phyloP scores from a whole-genome alignment of 306 rosid species.

The Begonia masoniana region DNA sequence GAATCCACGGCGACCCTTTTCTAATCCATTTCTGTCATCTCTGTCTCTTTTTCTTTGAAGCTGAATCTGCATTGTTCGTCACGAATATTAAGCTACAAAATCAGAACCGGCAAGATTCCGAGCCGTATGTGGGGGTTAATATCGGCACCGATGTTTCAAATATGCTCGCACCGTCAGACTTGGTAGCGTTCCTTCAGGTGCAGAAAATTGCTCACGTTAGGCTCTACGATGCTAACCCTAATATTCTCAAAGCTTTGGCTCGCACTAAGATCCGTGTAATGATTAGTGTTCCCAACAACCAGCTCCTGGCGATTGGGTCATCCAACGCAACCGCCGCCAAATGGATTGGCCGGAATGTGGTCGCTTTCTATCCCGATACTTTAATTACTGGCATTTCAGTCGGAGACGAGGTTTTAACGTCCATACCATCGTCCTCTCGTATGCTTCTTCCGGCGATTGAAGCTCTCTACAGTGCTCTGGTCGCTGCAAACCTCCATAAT shows the following conservation, averaged over 20 bases:
- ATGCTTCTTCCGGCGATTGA: slow-evolving; percentile 55
- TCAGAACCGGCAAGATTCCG: slow-evolving; percentile 12
- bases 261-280: slow-evolving; percentile 47
- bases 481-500: slow-evolving; percentile 42
- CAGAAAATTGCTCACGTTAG: slow-evolving; percentile 59
- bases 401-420: slow-evolving; percentile 77
- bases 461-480: slow-evolving; percentile 55
- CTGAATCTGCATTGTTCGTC: slow-evolving; percentile 5
- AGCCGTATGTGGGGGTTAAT: slow-evolving; percentile 71
- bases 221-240: slow-evolving; percentile 68
- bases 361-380: slow-evolving; percentile 48
- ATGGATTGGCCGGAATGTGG: slow-evolving; percentile 62
- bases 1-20: neutral
- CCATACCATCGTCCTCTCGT: slow-evolving; percentile 56
- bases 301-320: slow-evolving; percentile 72
- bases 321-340: slow-evolving; percentile 65
- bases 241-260: slow-evolving; percentile 50
- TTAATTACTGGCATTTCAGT: slow-evolving; percentile 51
- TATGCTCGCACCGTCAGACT: slow-evolving; percentile 29
- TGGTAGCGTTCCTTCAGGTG: slow-evolving; percentile 40
- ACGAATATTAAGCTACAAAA: slow-evolving; percentile 11
- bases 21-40: neutral
- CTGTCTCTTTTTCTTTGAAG: slow-evolving; percentile 17
- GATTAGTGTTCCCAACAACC: slow-evolving; percentile 75
- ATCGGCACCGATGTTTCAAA: slow-evolving; percentile 73